These are phyloP conservation scores for Coffea humblotiana DNA, from an alignment of 305 asterid genomes.

Conservation along the genomic window DNA sequence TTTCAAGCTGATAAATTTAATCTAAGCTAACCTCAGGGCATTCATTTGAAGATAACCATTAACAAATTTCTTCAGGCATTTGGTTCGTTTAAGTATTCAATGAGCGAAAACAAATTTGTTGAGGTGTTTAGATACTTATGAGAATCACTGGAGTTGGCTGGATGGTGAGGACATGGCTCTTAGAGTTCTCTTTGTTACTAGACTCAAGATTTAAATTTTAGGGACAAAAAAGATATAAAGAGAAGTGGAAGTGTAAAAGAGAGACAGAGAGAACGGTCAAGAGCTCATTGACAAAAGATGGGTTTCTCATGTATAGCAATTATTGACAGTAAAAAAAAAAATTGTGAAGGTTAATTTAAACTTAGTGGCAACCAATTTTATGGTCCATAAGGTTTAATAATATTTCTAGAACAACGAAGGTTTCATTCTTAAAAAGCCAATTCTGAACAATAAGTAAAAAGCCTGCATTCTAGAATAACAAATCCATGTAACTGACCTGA, in stretches of 20 bases:
- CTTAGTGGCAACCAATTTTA: background rate
- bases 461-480: background rate
- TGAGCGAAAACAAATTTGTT: background rate
- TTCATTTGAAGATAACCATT: background rate
- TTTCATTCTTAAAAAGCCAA: background rate
- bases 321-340: background rate
- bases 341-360: background rate
- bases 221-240: too few species aligned
- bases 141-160: too few species aligned
- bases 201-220: rapidly evolving
- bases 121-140: background rate
- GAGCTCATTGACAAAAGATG: background rate
- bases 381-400: background rate
- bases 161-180: too few species aligned
- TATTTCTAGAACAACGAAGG: background rate
- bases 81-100: too few species aligned
- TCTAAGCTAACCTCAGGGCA: background rate
- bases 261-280: background rate
- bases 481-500: constrained; percentile 3
- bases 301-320: background rate
- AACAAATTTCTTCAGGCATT: too few species aligned
- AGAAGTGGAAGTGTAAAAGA: too few species aligned
- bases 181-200: too few species aligned
- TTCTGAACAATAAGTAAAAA: background rate
- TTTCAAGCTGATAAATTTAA: background rate